These are phyloP conservation scores for Ophiosphaerella korrae DNA, from an alignment of 2,329 filamentous ascomycete species.

Conservation along the genomic window DNA sequence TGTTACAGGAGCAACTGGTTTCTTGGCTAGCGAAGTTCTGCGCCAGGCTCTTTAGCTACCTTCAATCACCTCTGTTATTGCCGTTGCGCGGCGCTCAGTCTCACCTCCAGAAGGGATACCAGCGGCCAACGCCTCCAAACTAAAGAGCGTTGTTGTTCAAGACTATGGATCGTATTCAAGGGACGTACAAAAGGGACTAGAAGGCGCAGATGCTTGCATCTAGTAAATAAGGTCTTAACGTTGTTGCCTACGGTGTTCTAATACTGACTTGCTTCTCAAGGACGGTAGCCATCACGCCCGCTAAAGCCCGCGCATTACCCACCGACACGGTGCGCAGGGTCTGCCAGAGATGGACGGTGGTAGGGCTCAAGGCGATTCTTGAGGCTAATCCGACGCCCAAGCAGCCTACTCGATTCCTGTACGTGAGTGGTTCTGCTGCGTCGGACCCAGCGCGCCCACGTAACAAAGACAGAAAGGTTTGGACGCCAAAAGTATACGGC, in stretches of 20 bases:
- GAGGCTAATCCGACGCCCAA: constrained; percentile 21
- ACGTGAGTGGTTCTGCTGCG: constrained; percentile 54
- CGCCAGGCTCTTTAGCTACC: constrained; percentile 3
- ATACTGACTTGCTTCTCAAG: constrained; percentile 25
- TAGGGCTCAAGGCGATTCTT: constrained; percentile 45
- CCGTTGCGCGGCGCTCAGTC: constrained; percentile 3
- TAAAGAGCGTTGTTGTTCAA: constrained; percentile 38
- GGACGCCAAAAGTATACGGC: constrained; percentile 44
- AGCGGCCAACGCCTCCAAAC: constrained; percentile 3
- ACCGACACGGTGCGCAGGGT: constrained; percentile 49
- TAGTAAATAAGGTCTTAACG: no score
- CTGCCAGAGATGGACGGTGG: constrained; percentile 48
- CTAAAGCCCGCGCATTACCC: constrained; percentile 34
- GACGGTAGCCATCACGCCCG: constrained; percentile 54
- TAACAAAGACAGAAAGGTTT: constrained; percentile 38
- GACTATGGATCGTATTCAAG: constrained; percentile 41
- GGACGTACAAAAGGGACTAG: no score
- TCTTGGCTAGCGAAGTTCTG: neutral
- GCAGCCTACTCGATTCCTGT: constrained; percentile 55
- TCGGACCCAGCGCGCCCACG: constrained; percentile 49
- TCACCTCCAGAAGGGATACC: neutral
- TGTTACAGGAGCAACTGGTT: no score
- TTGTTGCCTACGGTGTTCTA: no score
- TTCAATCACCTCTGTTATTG: constrained; percentile 7
- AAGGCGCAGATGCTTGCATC: no score